Percentiles rank a stretch among this genome's conserved stretches.
Conservation (phyloP, 2,329 filamentous ascomycete species). For the Pyricularia sp. region DNA sequence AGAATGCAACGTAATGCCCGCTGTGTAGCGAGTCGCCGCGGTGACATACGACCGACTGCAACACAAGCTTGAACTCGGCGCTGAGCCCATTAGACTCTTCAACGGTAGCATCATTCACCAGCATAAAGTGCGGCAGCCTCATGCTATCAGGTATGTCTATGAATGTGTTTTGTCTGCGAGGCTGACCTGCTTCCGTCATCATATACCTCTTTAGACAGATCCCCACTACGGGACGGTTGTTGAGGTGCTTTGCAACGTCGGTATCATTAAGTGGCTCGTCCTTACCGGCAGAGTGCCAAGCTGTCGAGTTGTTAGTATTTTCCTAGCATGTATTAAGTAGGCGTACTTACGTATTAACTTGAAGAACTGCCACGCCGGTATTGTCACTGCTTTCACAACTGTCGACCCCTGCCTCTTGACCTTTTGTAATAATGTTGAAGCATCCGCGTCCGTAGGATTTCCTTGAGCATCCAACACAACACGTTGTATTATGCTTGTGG, state of each 20-base stretch:
- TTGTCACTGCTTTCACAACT: conserved; percentile 72
- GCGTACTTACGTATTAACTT: conserved; percentile 68
- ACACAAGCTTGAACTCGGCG: conserved; percentile 84
- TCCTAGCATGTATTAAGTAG: conserved; percentile 3
- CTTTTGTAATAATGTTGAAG: conserved; percentile 31
- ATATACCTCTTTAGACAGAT: conserved; percentile 90
- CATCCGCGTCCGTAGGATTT: conserved; percentile 31
- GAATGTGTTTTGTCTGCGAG: conserved; percentile 66
- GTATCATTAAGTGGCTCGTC: conserved; percentile 53
- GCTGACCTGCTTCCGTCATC: conserved; percentile 58
- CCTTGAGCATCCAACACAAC: conserved; percentile 44
- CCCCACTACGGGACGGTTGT: conserved; percentile 75
- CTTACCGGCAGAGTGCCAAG: conserved; percentile 67
- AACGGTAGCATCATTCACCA: conserved; percentile 61
- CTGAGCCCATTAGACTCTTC: conserved; percentile 54
- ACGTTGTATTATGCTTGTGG: conserved; percentile 53
- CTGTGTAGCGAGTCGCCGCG: conserved; percentile 76
- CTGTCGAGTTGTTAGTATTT: conserved; percentile 27
- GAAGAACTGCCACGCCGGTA: conserved; percentile 97
- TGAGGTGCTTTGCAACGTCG: conserved; percentile 84
- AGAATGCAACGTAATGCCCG: conserved; percentile 85
- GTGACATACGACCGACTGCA: conserved; percentile 91
- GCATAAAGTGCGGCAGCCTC: conserved; percentile 82
- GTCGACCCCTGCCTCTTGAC: conserved; percentile 36
- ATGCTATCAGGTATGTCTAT: conserved; percentile 80